These are phyloP conservation scores for Phycomyces blakesleeanus DNA, from an alignment of 192 early-diverging fungal genomes.

Conservation along the genomic window DNA sequence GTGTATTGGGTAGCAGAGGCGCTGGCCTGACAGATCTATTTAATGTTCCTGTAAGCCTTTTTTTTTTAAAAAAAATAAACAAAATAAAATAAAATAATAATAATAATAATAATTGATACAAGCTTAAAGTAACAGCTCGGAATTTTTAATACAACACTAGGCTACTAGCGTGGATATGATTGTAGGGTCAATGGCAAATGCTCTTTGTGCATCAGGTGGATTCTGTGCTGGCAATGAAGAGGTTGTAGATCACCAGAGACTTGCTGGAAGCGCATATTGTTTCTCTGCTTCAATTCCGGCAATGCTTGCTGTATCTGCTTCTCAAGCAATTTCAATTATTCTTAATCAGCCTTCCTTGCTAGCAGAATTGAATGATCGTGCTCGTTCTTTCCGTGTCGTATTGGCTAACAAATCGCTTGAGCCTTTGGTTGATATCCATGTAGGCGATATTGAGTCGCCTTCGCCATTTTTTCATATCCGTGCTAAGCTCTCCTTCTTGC, in stretches of 20 bases:
- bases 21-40: conserved; percentile 85
- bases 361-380: conserved; percentile 60
- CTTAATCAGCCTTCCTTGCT: conserved; percentile 45
- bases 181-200: conserved; percentile 75
- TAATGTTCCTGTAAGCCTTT: conserved; percentile 51
- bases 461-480: conserved; percentile 78
- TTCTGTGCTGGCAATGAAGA: conserved; percentile 88
- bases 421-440: conserved; percentile 16
- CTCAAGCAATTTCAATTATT: conserved; percentile 72
- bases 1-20: conserved; percentile 82
- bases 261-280: conserved; percentile 85
- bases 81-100: too few species aligned
- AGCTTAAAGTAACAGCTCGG: too few species aligned
- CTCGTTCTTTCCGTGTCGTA: conserved; percentile 47
- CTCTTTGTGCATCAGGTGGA: conserved; percentile 82
- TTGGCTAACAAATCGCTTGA: conserved; percentile 23
- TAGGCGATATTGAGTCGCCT: conserved; percentile 7
- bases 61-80: neutral
- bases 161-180: conserved; percentile 84
- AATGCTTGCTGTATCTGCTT: conserved; percentile 84
- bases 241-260: conserved; percentile 86
- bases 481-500: conserved; percentile 43
- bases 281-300: conserved; percentile 95
- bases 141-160: conserved; percentile 14
- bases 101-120: too few species aligned